Evolutionary conservation across 495 filamentous ascomycete genomes (phyloP).

Genomic region (Venustampulla echinocandica): DNA sequence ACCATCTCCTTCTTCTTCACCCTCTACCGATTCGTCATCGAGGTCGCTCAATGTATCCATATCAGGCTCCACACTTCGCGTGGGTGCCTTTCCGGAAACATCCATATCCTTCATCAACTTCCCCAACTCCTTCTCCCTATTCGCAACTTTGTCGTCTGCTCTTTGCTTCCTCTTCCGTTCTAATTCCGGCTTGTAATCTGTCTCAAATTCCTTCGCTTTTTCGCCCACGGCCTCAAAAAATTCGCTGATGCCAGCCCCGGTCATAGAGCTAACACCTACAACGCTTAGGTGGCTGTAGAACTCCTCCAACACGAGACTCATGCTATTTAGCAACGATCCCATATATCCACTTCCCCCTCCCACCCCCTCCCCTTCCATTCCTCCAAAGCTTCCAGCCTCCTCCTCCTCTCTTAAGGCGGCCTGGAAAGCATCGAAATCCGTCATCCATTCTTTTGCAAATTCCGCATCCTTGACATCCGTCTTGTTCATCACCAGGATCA

Average conservation of each 20-base stretch:
- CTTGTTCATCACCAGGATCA: conserved; percentile 99
- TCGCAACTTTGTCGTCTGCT: conserved; percentile 60
- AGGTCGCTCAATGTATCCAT: conserved; percentile 50
- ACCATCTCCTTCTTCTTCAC: conserved; percentile 35
- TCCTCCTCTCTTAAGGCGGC: conserved; percentile 73
- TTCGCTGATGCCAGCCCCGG: conserved; percentile 79
- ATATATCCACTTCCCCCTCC: conserved; percentile 87
- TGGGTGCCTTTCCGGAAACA: conserved; percentile 43
- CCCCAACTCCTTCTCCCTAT: conserved; percentile 70
- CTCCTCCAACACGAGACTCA: conserved; percentile 95
- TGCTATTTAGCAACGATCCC: conserved; percentile 91
- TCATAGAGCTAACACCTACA: conserved; percentile 89
- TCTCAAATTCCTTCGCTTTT: conserved; percentile 83
- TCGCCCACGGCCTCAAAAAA: conserved; percentile 84
- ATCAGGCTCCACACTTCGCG: conserved; percentile 27
- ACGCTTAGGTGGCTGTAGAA: conserved; percentile 91
- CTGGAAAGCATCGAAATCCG: conserved; percentile 94
- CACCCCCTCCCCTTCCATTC: conserved; percentile 55
- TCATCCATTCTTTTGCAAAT: conserved; percentile 99
- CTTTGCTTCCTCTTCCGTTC: conserved; percentile 67
- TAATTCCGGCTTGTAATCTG: conserved; percentile 87
- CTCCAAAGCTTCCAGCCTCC: conserved; percentile 65
- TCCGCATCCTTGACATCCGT: conserved; percentile 85
- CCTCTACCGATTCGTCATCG: conserved; percentile 45
- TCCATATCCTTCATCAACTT: conserved; percentile 94